Evolutionary conservation across 306 rosid species (phyloP).

Genomic region (Prinsepia uniflora): DNA sequence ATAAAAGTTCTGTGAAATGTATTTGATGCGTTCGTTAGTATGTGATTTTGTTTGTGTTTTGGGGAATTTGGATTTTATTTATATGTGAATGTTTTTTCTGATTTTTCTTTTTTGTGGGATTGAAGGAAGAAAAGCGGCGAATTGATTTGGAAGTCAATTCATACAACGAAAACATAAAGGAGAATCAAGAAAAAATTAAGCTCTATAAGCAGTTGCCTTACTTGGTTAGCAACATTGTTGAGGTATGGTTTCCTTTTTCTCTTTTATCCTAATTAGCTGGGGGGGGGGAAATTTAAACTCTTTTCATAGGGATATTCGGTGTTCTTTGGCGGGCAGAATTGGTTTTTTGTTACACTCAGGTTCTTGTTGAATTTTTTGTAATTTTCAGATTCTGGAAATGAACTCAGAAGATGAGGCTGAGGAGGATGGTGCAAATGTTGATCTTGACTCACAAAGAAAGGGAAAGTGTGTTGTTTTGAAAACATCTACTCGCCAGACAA

Average conservation of each 20-base stretch:
- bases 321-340: neutral
- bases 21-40: neutral
- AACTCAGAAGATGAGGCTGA: slow-evolving; percentile 95
- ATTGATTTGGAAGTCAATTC: slow-evolving; percentile 79
- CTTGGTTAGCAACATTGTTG: slow-evolving; percentile 93
- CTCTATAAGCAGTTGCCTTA: slow-evolving; percentile 92
- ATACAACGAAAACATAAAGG: slow-evolving; percentile 78
- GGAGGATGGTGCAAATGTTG: slow-evolving; percentile 94
- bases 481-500: slow-evolving; percentile 95
- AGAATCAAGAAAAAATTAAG: slow-evolving; percentile 95
- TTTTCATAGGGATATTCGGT: neutral
- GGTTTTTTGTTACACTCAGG: neutral
- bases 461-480: slow-evolving; percentile 94
- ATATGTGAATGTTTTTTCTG: neutral
- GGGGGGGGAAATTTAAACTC: neutral
- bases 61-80: neutral
- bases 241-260: slow-evolving; percentile 37
- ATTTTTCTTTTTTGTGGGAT: slow-evolving; percentile 8
- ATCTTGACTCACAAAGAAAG: slow-evolving; percentile 91
- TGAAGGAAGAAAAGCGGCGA: slow-evolving; percentile 86
- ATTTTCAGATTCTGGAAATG: slow-evolving; percentile 81
- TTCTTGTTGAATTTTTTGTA: neutral
- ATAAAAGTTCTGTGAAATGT: neutral
- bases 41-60: neutral
- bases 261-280: neutral